Conservation (phyloP, 495 filamentous ascomycete genomes). For the Talaromyces thailandensis region DNA sequence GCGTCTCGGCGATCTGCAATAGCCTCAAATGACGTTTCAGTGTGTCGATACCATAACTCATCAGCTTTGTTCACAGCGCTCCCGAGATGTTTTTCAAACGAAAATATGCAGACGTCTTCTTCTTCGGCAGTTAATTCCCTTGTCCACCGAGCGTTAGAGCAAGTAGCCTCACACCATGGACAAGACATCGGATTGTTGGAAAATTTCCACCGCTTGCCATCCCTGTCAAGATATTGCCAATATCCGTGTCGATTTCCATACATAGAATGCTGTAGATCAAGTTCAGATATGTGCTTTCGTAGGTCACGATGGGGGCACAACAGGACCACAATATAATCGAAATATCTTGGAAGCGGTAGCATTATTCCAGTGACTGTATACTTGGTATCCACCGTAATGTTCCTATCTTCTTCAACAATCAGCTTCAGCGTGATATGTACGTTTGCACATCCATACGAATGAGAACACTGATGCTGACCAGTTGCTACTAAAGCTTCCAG, state of each 20-base stretch:
- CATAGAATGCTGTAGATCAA: neutral
- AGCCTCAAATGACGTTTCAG: constrained; percentile 5
- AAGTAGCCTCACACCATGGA: neutral
- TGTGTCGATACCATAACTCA: constrained; percentile 4
- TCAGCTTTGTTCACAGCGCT: constrained; percentile 2
- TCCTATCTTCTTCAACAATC: neutral
- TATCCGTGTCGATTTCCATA: neutral
- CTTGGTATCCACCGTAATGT: neutral
- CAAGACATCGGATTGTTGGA: constrained; percentile 1
- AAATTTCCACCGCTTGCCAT: neutral
- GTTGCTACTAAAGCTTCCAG: neutral
- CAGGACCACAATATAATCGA: neutral
- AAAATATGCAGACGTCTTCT: neutral
- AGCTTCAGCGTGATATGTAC: neutral
- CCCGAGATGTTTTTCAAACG: neutral
- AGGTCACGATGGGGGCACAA: constrained; percentile 1
- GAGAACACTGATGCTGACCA: neutral
- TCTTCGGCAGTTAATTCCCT: neutral
- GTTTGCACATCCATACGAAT: constrained; percentile 1
- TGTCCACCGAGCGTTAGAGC: neutral
- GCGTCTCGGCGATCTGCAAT: neutral
- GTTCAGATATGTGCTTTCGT: neutral
- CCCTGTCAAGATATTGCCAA: neutral
- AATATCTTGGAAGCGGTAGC: neutral
- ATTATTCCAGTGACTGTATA: neutral